Percentiles rank a stretch among this genome's conserved stretches.
These are phyloP conservation scores for Pyrenochaeta sp. DNA, from an alignment of 2,329 filamentous ascomycete genomes.

Conservation along the genomic window DNA sequence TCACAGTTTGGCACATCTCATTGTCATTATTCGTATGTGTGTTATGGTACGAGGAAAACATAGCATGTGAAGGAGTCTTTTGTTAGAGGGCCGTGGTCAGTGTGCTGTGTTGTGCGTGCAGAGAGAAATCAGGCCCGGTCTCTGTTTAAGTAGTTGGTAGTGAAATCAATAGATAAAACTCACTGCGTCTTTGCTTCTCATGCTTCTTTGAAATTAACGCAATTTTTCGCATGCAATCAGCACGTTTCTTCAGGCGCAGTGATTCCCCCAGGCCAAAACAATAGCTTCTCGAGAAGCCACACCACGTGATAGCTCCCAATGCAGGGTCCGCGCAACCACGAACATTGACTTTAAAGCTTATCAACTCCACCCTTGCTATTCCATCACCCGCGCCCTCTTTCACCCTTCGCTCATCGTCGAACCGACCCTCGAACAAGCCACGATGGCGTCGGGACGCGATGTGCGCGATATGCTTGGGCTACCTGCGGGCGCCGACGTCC, in stretches of 20 bases:
- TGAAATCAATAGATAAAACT: slow-evolving; percentile 31
- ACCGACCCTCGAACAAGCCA: slow-evolving; percentile 25
- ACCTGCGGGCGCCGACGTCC: slow-evolving; percentile 62
- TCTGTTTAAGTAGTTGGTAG: slow-evolving; percentile 31
- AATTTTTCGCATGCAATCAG: not conserved
- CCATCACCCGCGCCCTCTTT: slow-evolving; percentile 35
- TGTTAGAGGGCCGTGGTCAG: slow-evolving; percentile 9
- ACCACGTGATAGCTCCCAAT: slow-evolving; percentile 1
- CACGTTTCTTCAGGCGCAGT: too few relatives aligned
- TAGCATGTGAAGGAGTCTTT: slow-evolving; percentile 40
- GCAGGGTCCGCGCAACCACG: slow-evolving; percentile 18
- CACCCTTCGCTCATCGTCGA: slow-evolving; percentile 25
- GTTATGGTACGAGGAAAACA: slow-evolving; percentile 35
- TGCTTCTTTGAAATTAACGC: not conserved
- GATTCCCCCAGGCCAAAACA: too few relatives aligned
- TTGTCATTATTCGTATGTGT: slow-evolving; percentile 34
- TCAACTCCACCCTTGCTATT: slow-evolving; percentile 34
- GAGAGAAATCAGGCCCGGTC: slow-evolving; percentile 21
- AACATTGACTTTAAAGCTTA: slow-evolving; percentile 24
- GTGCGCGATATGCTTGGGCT: slow-evolving; percentile 89
- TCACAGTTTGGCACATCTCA: slow-evolving; percentile 32
- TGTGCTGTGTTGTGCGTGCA: slow-evolving; percentile 22
- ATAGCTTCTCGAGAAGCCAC: not conserved
- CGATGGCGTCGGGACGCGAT: slow-evolving; percentile 62
- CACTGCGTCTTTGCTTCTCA: slow-evolving; percentile 10